These are phyloP conservation scores for Yamadazyma ubonensis DNA, from an alignment of 805 yeast genomes.

Conservation along the genomic window DNA sequence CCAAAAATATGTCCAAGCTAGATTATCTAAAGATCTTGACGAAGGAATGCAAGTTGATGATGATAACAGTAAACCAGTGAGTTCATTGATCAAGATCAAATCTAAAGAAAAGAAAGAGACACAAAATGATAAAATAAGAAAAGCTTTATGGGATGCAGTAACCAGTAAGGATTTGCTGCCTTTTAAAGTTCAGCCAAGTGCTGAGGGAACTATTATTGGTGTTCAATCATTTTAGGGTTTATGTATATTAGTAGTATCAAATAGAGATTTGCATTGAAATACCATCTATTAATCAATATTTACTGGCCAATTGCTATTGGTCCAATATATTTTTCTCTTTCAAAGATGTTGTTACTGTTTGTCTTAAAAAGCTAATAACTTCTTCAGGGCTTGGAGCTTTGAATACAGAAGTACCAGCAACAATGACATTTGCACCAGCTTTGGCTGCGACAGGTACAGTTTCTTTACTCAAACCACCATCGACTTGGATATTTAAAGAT, in stretches of 20 bases:
- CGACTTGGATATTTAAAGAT: slow-evolving; percentile 85
- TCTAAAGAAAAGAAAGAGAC: slow-evolving; percentile 19
- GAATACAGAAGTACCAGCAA: slow-evolving; percentile 95
- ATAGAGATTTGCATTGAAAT: slow-evolving; percentile 5
- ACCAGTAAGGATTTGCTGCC: slow-evolving; percentile 54
- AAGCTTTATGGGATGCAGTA: slow-evolving; percentile 70
- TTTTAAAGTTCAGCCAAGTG: slow-evolving; percentile 43
- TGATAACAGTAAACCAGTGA: slow-evolving; percentile 2
- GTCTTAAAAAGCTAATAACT: slow-evolving; percentile 68
- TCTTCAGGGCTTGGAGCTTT: slow-evolving; percentile 76
- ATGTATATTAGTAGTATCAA: slow-evolving; percentile 7
- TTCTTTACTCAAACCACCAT: slow-evolving; percentile 89
- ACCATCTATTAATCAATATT: too few species aligned
- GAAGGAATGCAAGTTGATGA: slow-evolving; percentile 50
- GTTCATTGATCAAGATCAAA: slow-evolving; percentile 20
- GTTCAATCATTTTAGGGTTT: slow-evolving; percentile 54
- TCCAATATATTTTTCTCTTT: slow-evolving; percentile 42
- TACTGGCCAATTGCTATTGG: too few species aligned
- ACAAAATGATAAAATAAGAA: slow-evolving; percentile 49
- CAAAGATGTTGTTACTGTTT: slow-evolving; percentile 54
- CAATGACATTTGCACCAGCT: slow-evolving; percentile 98
- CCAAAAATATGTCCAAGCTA: slow-evolving; percentile 62
- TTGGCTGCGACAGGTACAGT: slow-evolving; percentile 87
- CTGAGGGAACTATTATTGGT: slow-evolving; percentile 85
- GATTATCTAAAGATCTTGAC: slow-evolving; percentile 54